phyloP scores from a whole-genome alignment of 108 stramenopile species.

The Pseudonitzschia pungens region DNA sequence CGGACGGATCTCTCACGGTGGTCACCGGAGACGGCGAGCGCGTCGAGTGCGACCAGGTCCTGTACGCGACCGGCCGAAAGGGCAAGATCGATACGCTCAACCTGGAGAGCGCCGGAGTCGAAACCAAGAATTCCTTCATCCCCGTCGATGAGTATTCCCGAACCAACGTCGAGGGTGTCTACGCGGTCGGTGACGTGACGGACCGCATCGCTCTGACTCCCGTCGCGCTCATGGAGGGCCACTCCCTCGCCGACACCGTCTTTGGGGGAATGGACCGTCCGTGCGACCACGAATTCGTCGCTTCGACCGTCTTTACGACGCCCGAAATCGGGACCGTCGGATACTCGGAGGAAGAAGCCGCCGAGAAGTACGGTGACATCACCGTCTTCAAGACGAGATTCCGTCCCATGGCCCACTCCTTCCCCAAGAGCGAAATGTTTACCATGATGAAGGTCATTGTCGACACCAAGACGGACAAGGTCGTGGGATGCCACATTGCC shows the following conservation, averaged over 20 bases:
- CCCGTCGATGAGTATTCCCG: conserved; percentile 73
- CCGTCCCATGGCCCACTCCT: conserved; percentile 75
- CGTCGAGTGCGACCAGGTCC: conserved; percentile 67
- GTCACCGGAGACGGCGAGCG: conserved; percentile 46
- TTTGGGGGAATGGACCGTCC: conserved; percentile 79
- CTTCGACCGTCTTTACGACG: conserved; percentile 88
- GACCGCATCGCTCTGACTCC: conserved; percentile 89
- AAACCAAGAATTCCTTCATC: conserved; percentile 38
- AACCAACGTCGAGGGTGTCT: conserved; percentile 62
- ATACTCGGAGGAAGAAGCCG: conserved; percentile 84
- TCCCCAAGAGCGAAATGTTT: conserved; percentile 75
- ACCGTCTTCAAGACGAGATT: conserved; percentile 70
- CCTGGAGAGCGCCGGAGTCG: conserved; percentile 62
- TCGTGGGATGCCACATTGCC: conserved; percentile 81
- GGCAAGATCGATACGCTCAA: conserved; percentile 31
- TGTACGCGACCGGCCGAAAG: conserved; percentile 76
- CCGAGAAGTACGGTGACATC: conserved; percentile 63
- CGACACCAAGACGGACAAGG: conserved; percentile 47
- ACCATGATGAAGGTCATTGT: conserved; percentile 70
- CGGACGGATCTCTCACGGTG: conserved; percentile 52
- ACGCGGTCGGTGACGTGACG: conserved; percentile 76
- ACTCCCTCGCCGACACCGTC: conserved; percentile 80
- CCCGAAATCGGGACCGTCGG: conserved; percentile 88
- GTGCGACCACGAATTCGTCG: conserved; percentile 84
- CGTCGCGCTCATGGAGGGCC: conserved; percentile 79